Evolutionary conservation across 257 asterid genomes (phyloP).

Genomic region (Penstemon davidsonii): DNA sequence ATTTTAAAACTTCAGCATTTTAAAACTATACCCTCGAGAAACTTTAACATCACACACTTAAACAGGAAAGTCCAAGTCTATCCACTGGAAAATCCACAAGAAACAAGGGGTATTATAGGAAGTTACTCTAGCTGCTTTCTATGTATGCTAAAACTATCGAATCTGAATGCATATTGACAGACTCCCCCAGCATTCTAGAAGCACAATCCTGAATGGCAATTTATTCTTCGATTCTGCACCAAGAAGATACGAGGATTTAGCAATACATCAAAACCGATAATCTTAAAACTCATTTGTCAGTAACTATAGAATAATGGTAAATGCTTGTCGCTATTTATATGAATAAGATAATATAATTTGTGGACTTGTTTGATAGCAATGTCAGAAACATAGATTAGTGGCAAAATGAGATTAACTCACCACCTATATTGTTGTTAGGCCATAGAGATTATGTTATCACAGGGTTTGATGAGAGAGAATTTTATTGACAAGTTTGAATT

Average conservation of each 20-base stretch:
- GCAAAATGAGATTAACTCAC: no score
- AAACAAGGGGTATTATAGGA: slow-evolving; percentile 24
- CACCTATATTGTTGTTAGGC: no score
- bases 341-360: no score
- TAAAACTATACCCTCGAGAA: slow-evolving; percentile 14
- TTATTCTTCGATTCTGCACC: slow-evolving; percentile 34
- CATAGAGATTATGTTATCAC: no score
- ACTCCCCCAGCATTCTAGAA: slow-evolving; percentile 24
- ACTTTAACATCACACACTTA: slow-evolving; percentile 13
- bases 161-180: slow-evolving; percentile 3
- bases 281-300: not conserved
- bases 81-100: slow-evolving; percentile 35
- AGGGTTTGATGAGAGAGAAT: no score
- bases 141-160: slow-evolving; percentile 20
- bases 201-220: slow-evolving; percentile 18
- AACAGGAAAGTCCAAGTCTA: slow-evolving; percentile 21
- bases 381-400: no score
- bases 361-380: no score
- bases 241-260: slow-evolving; percentile 12
- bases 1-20: slow-evolving; percentile 5
- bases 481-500: no score
- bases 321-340: no score
- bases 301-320: no score
- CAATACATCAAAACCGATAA: not conserved
- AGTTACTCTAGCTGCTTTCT: slow-evolving; percentile 27